These are phyloP conservation scores for Huntiella omanensis DNA, from an alignment of 2,329 filamentous ascomycete genomes.

Conservation along the genomic window DNA sequence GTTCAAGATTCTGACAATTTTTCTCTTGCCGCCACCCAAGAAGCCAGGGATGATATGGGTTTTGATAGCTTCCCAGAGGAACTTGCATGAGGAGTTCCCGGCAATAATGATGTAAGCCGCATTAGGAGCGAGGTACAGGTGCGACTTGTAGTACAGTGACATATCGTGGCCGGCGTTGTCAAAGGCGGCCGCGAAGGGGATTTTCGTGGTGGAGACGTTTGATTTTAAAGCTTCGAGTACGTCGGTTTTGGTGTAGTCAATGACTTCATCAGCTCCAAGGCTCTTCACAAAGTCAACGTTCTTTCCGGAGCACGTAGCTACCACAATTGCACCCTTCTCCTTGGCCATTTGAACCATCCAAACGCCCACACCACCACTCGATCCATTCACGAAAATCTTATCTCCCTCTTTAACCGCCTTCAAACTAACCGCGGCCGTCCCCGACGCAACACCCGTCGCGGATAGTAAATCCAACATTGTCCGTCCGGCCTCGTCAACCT, in stretches of 20 bases:
- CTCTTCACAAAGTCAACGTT: conserved; percentile 38
- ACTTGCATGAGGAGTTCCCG: conserved; percentile 18
- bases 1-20: conserved; percentile 22
- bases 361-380: conserved; percentile 42
- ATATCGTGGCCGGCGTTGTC: conserved; percentile 38
- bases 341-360: conserved; percentile 49
- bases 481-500: conserved; percentile 12
- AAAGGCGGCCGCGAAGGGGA: conserved; percentile 31
- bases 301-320: conserved; percentile 36
- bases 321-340: conserved; percentile 39
- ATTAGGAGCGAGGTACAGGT: conserved; percentile 28
- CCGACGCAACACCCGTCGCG: conserved; percentile 26
- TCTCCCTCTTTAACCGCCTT: conserved; percentile 22
- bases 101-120: conserved; percentile 35
- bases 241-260: conserved; percentile 38
- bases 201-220: conserved; percentile 19
- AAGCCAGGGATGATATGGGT: conserved; percentile 18
- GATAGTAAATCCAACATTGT: conserved; percentile 30
- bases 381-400: conserved; percentile 46
- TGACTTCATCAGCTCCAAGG: conserved; percentile 44
- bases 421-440: conserved; percentile 5
- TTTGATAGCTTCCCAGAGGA: conserved; percentile 14
- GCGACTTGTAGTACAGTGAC: conserved; percentile 32
- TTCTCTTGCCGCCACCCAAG: conserved; percentile 23
- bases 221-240: conserved; percentile 27